Evolutionary conservation across 768 basidiomycete genomes (phyloP), one percentile per base, ranked within the genome.

Genomic region (Paxillus involutus): DNA sequence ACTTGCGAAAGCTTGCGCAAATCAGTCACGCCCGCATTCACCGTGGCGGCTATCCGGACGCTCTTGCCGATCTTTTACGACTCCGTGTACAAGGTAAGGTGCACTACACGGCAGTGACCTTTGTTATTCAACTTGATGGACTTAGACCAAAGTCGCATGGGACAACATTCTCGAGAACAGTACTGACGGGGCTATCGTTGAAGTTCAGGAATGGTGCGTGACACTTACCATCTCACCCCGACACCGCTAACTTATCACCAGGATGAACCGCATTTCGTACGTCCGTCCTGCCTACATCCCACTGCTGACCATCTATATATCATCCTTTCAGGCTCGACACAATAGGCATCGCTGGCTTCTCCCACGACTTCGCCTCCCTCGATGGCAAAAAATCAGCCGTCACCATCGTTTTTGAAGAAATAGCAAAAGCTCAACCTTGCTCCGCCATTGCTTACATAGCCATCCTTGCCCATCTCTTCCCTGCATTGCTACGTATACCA

Each of bases 261-360:
- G 50, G 67, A 68, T 68, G 68, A 70, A 68, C 47, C 62, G 60
- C 41, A 45, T 68, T 16, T 66, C 68, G 66, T 40, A 40, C 16
- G 39, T 40, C 4, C 39, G 6, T 10, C 39, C 17, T 9, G 16
- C n/a, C 39, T 7, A 10, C 39, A 8, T 8, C 2, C 10, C 4
- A 17, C 39, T 37, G 4, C 36, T 37, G 12, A 6, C 12, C n/a
- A n/a, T 17, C 4, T 40, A 8, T 40, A 17, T 16, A 6, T 40
- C 16, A 7, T 16, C 1, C 13, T 17, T 14, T 16, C 44, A 81
- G 80, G 10, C 67, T 84, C 8, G 82, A 84, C 63, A 76, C 75
- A 6, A 74, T 84, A 50, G 81, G 82, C 19, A 80, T 82, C 42
- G 80, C 80, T 14, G 82, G 82, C 1, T 84, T 84, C 53, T 77